Evolutionary conservation across 2,329 filamentous ascomycete species (phyloP).

Genomic region (Fusarium staphyleae): DNA sequence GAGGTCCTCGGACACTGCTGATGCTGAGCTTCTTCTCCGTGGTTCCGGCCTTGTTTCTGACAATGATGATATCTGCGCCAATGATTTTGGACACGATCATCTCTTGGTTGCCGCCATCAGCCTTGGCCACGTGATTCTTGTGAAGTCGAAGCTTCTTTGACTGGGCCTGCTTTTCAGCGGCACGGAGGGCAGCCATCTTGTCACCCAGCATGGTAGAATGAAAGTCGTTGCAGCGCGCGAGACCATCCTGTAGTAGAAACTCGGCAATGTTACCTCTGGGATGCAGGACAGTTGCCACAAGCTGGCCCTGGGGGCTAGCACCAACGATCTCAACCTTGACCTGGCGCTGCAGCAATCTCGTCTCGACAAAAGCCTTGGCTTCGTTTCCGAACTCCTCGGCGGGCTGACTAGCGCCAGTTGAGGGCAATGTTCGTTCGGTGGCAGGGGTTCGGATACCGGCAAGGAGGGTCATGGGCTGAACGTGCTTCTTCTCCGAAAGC

Average conservation of each 20-base stretch:
- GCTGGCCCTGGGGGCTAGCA: slow-evolving; percentile 85
- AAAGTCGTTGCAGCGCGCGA: slow-evolving; percentile 93
- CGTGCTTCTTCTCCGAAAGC: slow-evolving; percentile 81
- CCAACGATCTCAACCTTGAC: slow-evolving; percentile 85
- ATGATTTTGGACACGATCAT: slow-evolving; percentile 85
- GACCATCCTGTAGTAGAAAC: slow-evolving; percentile 85
- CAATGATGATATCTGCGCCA: slow-evolving; percentile 86
- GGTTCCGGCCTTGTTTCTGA: slow-evolving; percentile 81
- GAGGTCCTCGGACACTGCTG: slow-evolving; percentile 93
- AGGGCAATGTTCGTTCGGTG: slow-evolving; percentile 82
- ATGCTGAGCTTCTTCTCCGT: slow-evolving; percentile 89
- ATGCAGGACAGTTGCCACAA: slow-evolving; percentile 88
- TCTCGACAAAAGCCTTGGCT: slow-evolving; percentile 86
- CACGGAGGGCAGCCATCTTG: slow-evolving; percentile 84
- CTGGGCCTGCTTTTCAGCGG: slow-evolving; percentile 87
- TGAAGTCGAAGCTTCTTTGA: slow-evolving; percentile 79
- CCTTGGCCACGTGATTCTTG: slow-evolving; percentile 79
- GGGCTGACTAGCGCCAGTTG: slow-evolving; percentile 79
- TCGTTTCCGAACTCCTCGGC: slow-evolving; percentile 92
- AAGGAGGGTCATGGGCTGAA: slow-evolving; percentile 86
- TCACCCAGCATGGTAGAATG: slow-evolving; percentile 90
- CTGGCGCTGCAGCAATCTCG: slow-evolving; percentile 83
- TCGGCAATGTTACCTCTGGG: slow-evolving; percentile 92
- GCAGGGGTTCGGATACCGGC: slow-evolving; percentile 89
- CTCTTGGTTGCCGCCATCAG: slow-evolving; percentile 71